phyloP scores from a whole-genome alignment of 345 rosid species.

The Nasturtium officinale region DNA sequence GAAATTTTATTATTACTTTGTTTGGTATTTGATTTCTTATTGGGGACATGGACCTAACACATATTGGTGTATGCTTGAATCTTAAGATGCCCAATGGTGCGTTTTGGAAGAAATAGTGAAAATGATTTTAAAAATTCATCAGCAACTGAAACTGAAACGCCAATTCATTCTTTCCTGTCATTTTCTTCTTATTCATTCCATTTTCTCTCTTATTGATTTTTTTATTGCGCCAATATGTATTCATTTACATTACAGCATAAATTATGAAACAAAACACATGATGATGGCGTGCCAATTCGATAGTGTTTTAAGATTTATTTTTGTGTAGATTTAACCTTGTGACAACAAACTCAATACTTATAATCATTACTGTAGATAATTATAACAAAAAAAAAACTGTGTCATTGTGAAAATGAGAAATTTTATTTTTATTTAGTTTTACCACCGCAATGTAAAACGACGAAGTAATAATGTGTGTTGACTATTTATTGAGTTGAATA shows the following conservation, averaged over 20 bases:
- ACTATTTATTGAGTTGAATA: neutral
- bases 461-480: neutral
- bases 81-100: neutral
- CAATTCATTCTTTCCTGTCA: neutral
- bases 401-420: neutral
- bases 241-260: neutral
- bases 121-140: no score
- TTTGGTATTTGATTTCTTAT: slow-evolving; percentile 13
- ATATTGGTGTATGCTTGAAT: neutral
- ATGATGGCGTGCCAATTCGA: neutral
- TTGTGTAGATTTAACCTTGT: neutral
- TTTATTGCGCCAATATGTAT: neutral
- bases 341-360: neutral
- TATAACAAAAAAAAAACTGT: neutral
- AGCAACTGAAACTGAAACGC: neutral
- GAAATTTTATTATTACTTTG: slow-evolving; percentile 3
- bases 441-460: neutral
- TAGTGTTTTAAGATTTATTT: neutral
- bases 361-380: neutral
- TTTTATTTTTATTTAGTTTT: neutral
- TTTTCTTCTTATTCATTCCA: neutral
- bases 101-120: no score
- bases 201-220: neutral
- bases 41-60: slow-evolving; percentile 5
- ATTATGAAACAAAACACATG: neutral